Evolutionary conservation across 345 rosid genomes (phyloP), one percentile per base, ranked within the genome.

Genomic region (Heritiera littoralis): DNA sequence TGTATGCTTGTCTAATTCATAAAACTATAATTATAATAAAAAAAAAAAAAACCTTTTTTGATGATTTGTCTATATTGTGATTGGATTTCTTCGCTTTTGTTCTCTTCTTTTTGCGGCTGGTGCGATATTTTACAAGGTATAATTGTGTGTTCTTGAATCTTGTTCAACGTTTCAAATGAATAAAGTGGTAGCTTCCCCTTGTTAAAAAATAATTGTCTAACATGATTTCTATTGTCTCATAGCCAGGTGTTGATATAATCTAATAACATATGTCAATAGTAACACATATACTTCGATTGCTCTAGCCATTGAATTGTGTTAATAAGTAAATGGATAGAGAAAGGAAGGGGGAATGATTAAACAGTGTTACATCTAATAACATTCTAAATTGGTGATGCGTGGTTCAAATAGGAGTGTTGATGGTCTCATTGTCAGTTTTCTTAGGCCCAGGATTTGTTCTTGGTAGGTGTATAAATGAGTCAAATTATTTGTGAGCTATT

Each of bases 41-140:
- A 60, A 60, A 20, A 35, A 35, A 35, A 35, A 35, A 35, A 35
- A 35, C 38, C 23, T 23, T 28, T 35, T 58, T 20, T 66, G 58
- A 41, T 74, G 58, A 45, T 69, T 15, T 32, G 15, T 56, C 73
- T 14, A 63, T 80, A 7, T 66, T 38, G 15, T 61, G 14, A 76
- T 80, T 78, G 14, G 43, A 35, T 49, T 82, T 61, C 10, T 82
- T 75, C 80, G 66, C 48, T 46, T 59, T 77, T 74, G 38, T 78
- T 69, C 72, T 81, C 67, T 86, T 68, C 46, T 56, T 72, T 77
- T 83, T 91, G 87, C 98, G 91, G 97, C 84, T 76, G 97, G 85
- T 81, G 75, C 80, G 13, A 80, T 89, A 83, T 91, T 86, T 86
- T 94, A 88, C 84, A 92, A 92, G 99, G 99, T 93, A 66, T 51